Base-by-base conservation (phyloP, 2,329 filamentous ascomycete genomes). In the Diaporthe vaccinii region DNA sequence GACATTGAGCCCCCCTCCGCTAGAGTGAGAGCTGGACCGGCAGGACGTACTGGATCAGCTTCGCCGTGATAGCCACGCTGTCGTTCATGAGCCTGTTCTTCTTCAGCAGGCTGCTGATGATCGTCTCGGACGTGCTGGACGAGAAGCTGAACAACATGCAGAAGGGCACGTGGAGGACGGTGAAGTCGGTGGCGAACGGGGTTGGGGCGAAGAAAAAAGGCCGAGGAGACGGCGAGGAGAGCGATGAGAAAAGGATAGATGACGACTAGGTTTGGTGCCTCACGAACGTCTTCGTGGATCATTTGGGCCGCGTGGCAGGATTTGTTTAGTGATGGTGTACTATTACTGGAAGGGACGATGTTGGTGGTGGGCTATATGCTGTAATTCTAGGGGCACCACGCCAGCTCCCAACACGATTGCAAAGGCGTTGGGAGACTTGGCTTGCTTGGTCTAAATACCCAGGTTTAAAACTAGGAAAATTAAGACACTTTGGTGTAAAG, bases 21-120 rank as follows among this genome's bases (percentile, higher is more conserved):
- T 17, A 73, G 71, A 86, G 89, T 67, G 81, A 82, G 10, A 83
- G 84, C n/a, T 95, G 93, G 82, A 90, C 89, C 0, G 84, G 88
- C 20, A 87, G 82, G 74, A 89, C 91, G 58, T 95, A 94, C 81
- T 95, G 93, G 93, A 85, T 89, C 68, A 85, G 88, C 39, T 95
- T 95, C 84, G 89, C 86, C 0, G 88, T 92, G 44, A 88, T 94
- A 22, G 87, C 93, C 69, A 86, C 87, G 20, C 77, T 92, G 34
- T 93, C 91, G 0, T 87, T 93, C 70, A 75, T 91, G 12, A 83
- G 88, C 51, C 82, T 95, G 59, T 88, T 91, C 81, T 88, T 89
- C 80, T 88, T 88, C 78, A 84, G 85, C 75, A 82, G 84, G 58
- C 74, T 87, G 73, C 80, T 89, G 79, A 86, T 87, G 83, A 83